Conservation (phyloP, 2,329 filamentous ascomycete species). For the Mariannaea elegans region DNA sequence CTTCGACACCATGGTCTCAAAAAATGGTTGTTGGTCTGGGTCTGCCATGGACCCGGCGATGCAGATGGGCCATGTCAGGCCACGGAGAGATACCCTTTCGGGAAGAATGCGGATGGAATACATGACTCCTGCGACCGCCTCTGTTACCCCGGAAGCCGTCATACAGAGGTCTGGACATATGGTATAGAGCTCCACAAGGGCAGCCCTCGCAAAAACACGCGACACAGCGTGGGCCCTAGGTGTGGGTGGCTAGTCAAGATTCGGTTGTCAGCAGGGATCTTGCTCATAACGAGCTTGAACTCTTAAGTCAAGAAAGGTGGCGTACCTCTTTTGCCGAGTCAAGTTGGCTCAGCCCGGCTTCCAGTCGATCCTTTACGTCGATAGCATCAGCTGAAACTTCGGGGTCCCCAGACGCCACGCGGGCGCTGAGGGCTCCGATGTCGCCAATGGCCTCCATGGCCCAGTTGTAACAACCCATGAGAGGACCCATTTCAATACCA, state of each 20-base stretch:
- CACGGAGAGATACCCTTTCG: slow-evolving; percentile 23
- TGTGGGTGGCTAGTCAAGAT: no score
- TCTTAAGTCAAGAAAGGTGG: no score
- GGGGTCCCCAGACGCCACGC: neutral
- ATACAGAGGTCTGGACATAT: slow-evolving; percentile 8
- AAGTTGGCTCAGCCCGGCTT: neutral
- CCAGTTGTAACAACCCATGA: slow-evolving; percentile 35
- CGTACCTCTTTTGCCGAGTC: neutral
- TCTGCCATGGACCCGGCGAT: slow-evolving; percentile 26
- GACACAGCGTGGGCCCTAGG: neutral
- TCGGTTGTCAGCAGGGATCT: no score
- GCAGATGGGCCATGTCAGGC: slow-evolving; percentile 23
- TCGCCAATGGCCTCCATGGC: slow-evolving; percentile 34
- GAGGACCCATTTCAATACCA: slow-evolving; percentile 25
- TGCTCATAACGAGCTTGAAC: no score
- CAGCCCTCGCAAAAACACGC: slow-evolving; percentile 26
- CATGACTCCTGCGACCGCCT: slow-evolving; percentile 13
- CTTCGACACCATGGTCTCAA: slow-evolving; percentile 13
- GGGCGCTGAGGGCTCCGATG: neutral
- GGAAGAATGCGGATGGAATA: slow-evolving; percentile 18
- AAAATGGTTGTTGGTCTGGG: slow-evolving; percentile 15
- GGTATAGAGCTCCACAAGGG: slow-evolving; percentile 26
- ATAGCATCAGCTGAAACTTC: neutral
- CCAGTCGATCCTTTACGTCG: neutral
- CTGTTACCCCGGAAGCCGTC: neutral